These are phyloP conservation scores for Saccharum officinarum DNA, from an alignment of 176 grass and related monocot genomes.

Conservation along the genomic window DNA sequence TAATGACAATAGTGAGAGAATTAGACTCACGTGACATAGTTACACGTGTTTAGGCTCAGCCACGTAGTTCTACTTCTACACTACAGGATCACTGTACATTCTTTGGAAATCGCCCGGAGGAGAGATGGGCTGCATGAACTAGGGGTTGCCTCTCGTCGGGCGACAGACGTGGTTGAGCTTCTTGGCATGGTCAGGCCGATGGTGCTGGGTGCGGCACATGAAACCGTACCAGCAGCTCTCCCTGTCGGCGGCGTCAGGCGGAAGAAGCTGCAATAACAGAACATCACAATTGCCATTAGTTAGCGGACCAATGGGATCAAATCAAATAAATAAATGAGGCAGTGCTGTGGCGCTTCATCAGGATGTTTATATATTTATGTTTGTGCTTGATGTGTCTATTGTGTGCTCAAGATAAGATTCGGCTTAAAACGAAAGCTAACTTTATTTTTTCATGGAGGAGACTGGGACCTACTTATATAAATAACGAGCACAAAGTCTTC, in stretches of 20 bases:
- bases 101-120: not conserved
- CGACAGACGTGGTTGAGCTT: constrained; percentile 93
- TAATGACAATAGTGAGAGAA: not conserved
- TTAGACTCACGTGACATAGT: not conserved
- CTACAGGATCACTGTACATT: constrained; percentile 10
- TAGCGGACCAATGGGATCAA: not conserved
- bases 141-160: constrained; percentile 69
- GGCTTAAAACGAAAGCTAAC: constrained; percentile 13
- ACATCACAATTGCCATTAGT: not conserved
- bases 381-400: not conserved
- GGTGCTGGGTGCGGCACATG: constrained; percentile 81
- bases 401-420: not conserved
- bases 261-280: constrained; percentile 52
- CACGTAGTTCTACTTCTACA: not conserved
- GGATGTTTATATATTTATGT: not conserved
- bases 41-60: not conserved
- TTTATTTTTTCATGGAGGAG: not conserved
- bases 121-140: not conserved
- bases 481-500: not conserved
- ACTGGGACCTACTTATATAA: constrained; percentile 17
- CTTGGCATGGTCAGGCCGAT: constrained; percentile 69
- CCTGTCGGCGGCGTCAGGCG: constrained; percentile 64
- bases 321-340: constrained; percentile 8
- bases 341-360: not conserved
- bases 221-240: constrained; percentile 90